A percentile compares a stretch with the other conserved stretches of the same genome.
phyloP scores from a whole-genome alignment of 805 yeast genomes.

The Kazachstania viticola region DNA sequence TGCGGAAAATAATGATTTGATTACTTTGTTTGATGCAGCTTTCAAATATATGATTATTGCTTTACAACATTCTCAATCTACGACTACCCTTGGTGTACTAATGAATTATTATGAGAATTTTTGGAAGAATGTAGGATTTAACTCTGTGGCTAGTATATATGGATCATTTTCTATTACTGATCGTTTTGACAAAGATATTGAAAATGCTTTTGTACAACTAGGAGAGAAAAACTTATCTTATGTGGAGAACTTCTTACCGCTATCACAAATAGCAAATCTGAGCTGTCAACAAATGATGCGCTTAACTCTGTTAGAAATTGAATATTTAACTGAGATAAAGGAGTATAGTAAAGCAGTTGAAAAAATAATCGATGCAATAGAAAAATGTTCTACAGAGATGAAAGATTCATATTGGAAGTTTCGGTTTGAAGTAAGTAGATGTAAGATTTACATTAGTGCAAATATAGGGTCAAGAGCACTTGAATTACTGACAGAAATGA shows the following conservation, averaged over 20 bases:
- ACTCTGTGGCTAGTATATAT: constrained; percentile 10
- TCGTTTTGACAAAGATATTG: constrained; percentile 6
- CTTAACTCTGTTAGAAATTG: constrained; percentile 32
- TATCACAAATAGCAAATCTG: constrained; percentile 28
- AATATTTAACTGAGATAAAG: constrained; percentile 27
- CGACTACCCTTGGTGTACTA: neutral
- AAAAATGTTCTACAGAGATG: constrained; percentile 12
- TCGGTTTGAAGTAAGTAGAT: constrained; percentile 16
- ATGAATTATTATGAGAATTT: constrained; percentile 4
- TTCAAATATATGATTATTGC: constrained; percentile 46
- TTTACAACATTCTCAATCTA: constrained; percentile 30
- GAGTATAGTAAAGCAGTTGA: constrained; percentile 20
- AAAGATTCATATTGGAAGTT: constrained; percentile 25
- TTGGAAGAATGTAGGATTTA: constrained; percentile 16
- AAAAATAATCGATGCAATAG: constrained; percentile 11
- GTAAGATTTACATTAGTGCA: constrained; percentile 26
- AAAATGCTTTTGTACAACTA: constrained; percentile 3
- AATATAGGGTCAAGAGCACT: constrained; percentile 40
- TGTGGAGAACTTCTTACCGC: constrained; percentile 29
- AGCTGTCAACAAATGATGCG: constrained; percentile 27
- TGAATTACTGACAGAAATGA: constrained; percentile 37
- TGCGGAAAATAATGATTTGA: constrained; percentile 38
- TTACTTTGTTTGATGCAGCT: constrained; percentile 40
- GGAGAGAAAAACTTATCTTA: constrained; percentile 28
- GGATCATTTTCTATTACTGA: neutral